Conservation (phyloP, 768 basidiomycete genomes). For the Boletus vinaceobasis region DNA sequence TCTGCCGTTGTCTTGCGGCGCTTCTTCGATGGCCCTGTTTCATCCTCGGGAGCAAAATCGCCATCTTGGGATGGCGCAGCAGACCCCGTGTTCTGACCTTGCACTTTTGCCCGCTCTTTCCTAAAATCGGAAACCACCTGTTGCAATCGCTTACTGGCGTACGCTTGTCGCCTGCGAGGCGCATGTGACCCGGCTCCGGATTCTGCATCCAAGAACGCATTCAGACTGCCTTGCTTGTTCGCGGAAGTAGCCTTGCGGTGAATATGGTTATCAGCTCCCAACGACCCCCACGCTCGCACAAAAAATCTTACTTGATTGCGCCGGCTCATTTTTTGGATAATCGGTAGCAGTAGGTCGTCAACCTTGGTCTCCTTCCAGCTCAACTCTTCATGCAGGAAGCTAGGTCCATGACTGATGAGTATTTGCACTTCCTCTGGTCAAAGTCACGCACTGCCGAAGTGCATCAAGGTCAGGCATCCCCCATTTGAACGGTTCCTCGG, state of each 20-base stretch:
- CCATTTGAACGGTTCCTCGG: constrained; percentile 95
- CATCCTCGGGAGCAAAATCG: constrained; percentile 26
- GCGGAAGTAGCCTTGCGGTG: constrained; percentile 49
- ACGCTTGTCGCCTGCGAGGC: constrained; percentile 77
- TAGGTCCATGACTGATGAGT: constrained; percentile 28
- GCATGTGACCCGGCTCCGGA: constrained; percentile 66
- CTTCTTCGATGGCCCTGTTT: constrained; percentile 30
- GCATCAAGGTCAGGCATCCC: constrained; percentile 94
- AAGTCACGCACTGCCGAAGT: constrained; percentile 63
- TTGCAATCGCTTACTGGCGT: constrained; percentile 83
- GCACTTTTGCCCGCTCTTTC: constrained; percentile 36
- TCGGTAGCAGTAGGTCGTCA: constrained; percentile 86
- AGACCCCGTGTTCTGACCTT: constrained; percentile 14
- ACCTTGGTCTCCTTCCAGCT: constrained; percentile 81
- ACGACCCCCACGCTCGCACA: not conserved
- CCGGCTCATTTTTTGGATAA: constrained; percentile 85
- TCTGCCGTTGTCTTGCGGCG: constrained; percentile 24
- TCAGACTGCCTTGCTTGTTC: constrained; percentile 77
- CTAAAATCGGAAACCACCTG: constrained; percentile 81
- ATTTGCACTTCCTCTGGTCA: not conserved
- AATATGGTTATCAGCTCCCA: not conserved
- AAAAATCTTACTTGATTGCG: constrained; percentile 59
- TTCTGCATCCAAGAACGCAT: constrained; percentile 69
- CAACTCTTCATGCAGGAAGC: constrained; percentile 74
- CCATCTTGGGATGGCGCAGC: constrained; percentile 24